Conservation (phyloP, 2,329 filamentous ascomycete genomes). For the Colletotrichum incanum region DNA sequence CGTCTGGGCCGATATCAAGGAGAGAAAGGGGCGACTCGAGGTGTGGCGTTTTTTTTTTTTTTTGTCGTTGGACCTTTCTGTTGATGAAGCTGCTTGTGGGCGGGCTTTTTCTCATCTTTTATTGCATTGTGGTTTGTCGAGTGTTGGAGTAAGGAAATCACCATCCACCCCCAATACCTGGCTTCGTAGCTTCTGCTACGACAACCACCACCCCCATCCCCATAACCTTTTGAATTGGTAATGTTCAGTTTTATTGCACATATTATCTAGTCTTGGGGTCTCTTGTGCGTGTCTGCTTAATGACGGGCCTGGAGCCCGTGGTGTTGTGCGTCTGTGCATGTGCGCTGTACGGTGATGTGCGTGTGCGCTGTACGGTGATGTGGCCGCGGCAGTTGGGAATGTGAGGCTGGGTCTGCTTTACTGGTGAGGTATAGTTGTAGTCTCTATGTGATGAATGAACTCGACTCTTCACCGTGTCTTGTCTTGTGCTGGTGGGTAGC, state of each 20-base stretch:
- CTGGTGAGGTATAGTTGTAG: too few species aligned
- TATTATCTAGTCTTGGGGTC: neutral
- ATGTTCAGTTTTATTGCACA: slow-evolving; percentile 15
- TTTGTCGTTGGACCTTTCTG: neutral
- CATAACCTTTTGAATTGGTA: slow-evolving; percentile 32
- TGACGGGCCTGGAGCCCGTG: too few species aligned
- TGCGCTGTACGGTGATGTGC: too few species aligned
- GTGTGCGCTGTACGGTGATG: neutral
- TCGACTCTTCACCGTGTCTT: too few species aligned
- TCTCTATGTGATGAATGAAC: too few species aligned
- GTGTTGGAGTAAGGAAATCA: neutral
- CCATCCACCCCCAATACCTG: neutral
- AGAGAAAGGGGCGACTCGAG: slow-evolving; percentile 4
- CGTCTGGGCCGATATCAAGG: neutral
- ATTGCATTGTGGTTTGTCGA: neutral
- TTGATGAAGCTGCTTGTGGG: neutral
- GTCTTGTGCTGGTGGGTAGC: too few species aligned
- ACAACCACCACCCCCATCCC: neutral
- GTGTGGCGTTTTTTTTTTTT: slow-evolving; percentile 13
- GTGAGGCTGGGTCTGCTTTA: too few species aligned
- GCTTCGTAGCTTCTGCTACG: neutral
- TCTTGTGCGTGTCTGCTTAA: neutral
- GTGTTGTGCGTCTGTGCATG: neutral
- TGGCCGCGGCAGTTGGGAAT: too few species aligned
- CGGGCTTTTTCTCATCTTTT: neutral